A percentile compares a stretch with the other conserved stretches of the same genome.
Conservation (phyloP, 768 basidiomycete genomes). For the Tulasnella sp. region DNA sequence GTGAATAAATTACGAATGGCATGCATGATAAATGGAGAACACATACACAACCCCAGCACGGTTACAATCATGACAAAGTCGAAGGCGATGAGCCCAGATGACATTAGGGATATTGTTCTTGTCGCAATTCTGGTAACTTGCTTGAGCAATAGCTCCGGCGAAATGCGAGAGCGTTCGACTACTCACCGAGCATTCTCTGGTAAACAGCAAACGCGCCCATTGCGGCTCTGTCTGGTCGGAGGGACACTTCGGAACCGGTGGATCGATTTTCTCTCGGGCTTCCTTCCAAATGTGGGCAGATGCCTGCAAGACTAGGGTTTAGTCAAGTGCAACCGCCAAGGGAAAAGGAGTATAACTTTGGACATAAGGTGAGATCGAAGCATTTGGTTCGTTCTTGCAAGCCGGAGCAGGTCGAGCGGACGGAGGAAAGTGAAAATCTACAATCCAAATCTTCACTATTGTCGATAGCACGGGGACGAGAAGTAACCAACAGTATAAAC, state of each 20-base stretch:
- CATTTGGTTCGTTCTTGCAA: background rate
- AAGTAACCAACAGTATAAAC: background rate
- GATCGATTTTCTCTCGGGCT: background rate
- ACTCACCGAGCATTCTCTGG: background rate
- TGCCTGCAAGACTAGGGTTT: background rate
- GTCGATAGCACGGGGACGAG: background rate
- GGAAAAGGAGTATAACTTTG: background rate
- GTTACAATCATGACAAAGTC: background rate
- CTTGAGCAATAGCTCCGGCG: background rate
- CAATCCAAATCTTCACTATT: background rate
- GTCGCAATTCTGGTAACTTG: background rate
- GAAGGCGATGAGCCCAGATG: background rate
- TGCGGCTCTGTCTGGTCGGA: background rate
- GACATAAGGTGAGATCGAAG: conserved; percentile 1
- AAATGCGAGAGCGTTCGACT: background rate
- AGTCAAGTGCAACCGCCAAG: background rate
- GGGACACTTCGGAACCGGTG: background rate
- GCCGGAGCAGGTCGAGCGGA: background rate
- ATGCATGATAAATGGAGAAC: background rate
- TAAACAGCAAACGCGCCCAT: background rate
- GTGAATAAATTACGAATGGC: background rate
- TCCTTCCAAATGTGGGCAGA: background rate
- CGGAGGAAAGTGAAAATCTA: background rate
- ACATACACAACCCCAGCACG: background rate
- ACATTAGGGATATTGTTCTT: background rate